These are phyloP conservation scores for Fusarium verrucosum DNA, from an alignment of 2,329 filamentous ascomycete species.

Conservation along the genomic window DNA sequence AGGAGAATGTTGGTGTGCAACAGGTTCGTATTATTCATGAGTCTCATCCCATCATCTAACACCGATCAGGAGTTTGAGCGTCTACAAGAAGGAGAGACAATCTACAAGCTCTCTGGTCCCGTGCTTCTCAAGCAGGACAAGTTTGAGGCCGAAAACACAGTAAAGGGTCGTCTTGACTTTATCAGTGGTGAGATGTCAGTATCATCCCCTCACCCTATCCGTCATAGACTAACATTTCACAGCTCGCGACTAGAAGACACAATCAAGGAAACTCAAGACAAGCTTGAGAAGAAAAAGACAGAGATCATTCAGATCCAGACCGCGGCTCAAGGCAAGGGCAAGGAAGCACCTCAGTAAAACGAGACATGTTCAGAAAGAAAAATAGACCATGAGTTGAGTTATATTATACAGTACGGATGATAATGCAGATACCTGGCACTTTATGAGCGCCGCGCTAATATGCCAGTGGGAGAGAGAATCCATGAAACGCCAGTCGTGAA, in stretches of 20 bases:
- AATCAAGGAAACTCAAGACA: slow-evolving; percentile 65
- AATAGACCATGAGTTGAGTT: slow-evolving; percentile 46
- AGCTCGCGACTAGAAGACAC: slow-evolving; percentile 58
- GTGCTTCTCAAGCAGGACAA: slow-evolving; percentile 95
- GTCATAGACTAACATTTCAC: slow-evolving; percentile 17
- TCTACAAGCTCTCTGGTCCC: slow-evolving; percentile 95
- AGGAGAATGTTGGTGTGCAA: slow-evolving; percentile 90
- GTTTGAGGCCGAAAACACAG: slow-evolving; percentile 86
- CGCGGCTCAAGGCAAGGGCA: slow-evolving; percentile 47
- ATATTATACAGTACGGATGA: slow-evolving; percentile 41
- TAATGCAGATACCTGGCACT: slow-evolving; percentile 35
- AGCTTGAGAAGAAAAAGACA: slow-evolving; percentile 66
- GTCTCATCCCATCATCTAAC: no score
- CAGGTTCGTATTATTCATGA: no score
- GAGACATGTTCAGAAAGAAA: slow-evolving; percentile 6
- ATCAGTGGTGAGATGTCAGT: slow-evolving; percentile 92
- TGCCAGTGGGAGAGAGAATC: slow-evolving; percentile 11
- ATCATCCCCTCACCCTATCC: neutral
- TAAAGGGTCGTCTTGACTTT: slow-evolving; percentile 89
- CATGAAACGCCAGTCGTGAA: slow-evolving; percentile 40
- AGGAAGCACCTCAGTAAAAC: slow-evolving; percentile 39
- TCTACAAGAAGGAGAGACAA: slow-evolving; percentile 82
- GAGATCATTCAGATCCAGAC: slow-evolving; percentile 67
- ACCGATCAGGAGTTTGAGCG: slow-evolving; percentile 88
- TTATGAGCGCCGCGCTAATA: slow-evolving; percentile 30